Base-by-base conservation (phyloP, 495 filamentous ascomycete species). In the Neurospora sp. region DNA sequence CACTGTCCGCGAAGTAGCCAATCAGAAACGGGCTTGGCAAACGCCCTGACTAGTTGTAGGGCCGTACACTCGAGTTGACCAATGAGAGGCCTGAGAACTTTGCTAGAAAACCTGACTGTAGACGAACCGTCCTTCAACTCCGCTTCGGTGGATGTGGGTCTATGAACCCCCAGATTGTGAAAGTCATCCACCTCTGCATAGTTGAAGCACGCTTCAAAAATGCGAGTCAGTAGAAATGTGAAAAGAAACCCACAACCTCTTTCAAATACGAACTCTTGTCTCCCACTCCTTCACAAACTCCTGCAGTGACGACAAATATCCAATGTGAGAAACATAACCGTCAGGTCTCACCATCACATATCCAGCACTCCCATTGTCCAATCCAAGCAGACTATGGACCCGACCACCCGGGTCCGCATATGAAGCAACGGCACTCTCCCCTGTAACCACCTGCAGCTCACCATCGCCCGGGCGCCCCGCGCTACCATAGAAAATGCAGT, bases 301-400 rank as follows among this genome's bases (percentile, higher is more conserved):
- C 9, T 78, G 66, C 8, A 86, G 46, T 71, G 79, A 74, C 41
- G 71, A 72, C 39, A 85, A 60, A 3, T 49, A 70, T 10, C 83
- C 84, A 60, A 86, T 80, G 69, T 83, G 80, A 5, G 77, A 80
- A 11, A 85, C 73, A 72, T 86, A 82, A 5, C 77, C 74, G 71
- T 86, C 84, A 0, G 84, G 84, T 9, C 84, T 77, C 38, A 85
- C 80, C 11, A 83, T 76, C 37, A 83, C 76, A 73, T 81, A 85
- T 0, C 80, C 78, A 0, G 81, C 74, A 60, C 73, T 66, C 5
- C 54, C 54, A 66, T 20, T 73, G 5, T 75, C 74, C 70, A 82
- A 81, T 3, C 84, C 84, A 42, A 83, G 85, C 11, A 75, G 72
- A 6, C 69, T 7, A 73, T 84, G 82, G 11, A 83, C n/a, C 16